phyloP scores from a whole-genome alignment of 2,329 filamentous ascomycete species.

The Fusarium euwallaceae region DNA sequence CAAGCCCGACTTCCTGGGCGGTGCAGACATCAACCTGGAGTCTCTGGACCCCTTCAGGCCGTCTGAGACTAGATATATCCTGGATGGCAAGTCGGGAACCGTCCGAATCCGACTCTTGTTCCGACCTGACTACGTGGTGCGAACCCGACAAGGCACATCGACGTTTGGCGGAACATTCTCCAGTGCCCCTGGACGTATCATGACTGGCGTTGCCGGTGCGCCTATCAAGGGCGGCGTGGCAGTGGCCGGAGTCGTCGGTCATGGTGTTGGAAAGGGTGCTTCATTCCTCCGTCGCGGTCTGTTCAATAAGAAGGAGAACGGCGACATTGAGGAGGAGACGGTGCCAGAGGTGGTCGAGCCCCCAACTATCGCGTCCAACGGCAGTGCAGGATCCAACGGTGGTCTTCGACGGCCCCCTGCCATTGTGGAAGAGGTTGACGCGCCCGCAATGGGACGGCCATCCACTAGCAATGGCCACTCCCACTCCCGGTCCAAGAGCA shows the following conservation, averaged over 20 bases:
- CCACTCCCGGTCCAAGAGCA: conserved; percentile 69
- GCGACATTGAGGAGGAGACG: conserved; percentile 64
- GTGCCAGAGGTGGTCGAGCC: conserved; percentile 57
- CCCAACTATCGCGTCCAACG: conserved; percentile 52
- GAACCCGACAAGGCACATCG: conserved; percentile 88
- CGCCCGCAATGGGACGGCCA: conserved; percentile 38
- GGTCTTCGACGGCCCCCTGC: conserved; percentile 59
- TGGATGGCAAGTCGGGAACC: conserved; percentile 91
- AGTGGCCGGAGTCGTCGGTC: conserved; percentile 78
- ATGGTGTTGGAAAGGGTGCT: conserved; percentile 88
- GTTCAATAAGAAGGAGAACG: conserved; percentile 77
- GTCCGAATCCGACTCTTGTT: conserved; percentile 89
- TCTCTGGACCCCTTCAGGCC: conserved; percentile 87
- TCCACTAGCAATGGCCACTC: conserved; percentile 56
- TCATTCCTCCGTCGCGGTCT: conserved; percentile 91
- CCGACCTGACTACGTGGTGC: conserved; percentile 90
- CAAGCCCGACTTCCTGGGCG: conserved; percentile 91
- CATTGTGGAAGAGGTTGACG: conserved; percentile 49
- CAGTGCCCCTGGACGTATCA: conserved; percentile 86
- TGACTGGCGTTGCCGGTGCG: conserved; percentile 82
- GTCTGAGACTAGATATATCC: conserved; percentile 78
- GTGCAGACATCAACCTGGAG: conserved; percentile 80
- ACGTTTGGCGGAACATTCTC: conserved; percentile 94
- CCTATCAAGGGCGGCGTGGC: conserved; percentile 94
- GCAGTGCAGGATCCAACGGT: conserved; percentile 53